Base-by-base conservation (phyloP, 805 yeast species). In the Danielozyma ontarioensis region DNA sequence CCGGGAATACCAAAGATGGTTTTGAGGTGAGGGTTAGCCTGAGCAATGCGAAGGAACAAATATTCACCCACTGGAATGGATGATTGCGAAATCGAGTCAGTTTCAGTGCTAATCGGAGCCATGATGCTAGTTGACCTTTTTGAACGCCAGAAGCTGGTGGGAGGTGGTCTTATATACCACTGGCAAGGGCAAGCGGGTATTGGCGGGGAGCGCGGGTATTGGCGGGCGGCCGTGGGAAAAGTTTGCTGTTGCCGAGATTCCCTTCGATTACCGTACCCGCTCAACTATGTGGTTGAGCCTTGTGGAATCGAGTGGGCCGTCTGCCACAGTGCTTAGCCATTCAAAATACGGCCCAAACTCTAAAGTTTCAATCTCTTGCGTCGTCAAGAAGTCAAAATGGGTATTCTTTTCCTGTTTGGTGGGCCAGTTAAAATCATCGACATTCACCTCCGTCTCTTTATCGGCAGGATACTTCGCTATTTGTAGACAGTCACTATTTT, bases 1-100 rank as follows among this genome's bases (percentile, higher is more conserved):
- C 90, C 93, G 1, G 90, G 89, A 16, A 83, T 85, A 32, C 89
- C 89, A 57, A 83, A 83, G 10, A 81, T 59, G 1, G 85, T 72
- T 27, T 38, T 50, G 26, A 59, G 37, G 27, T 68, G 64, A 3
- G 82, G 74, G 28, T 75, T 80, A 17, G 74, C 58, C 31, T 72
- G 73, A 6, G 59, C 42, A 23, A 83, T 55, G 48, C 89, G 64
- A 33, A 68, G 65, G 51, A 81, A 80, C 7, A 83, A 48, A 45
- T 77, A 82, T 42, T 79, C 84, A 3, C 87, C 86, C 29, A 82
- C 61, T 1, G 83, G 77, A 21, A 72, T 53, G 22, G 22, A 6
- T n/a, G n/a, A n/a, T n/a, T n/a, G n/a, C 22, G 6, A 6, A 10
- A 10, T 6, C 8, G 22, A 6, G 8, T 19, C 22, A 10, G 22